These are phyloP conservation scores for Bruguiera hainesii DNA, from an alignment of 441 rosid genomes.

Conservation along the genomic window DNA sequence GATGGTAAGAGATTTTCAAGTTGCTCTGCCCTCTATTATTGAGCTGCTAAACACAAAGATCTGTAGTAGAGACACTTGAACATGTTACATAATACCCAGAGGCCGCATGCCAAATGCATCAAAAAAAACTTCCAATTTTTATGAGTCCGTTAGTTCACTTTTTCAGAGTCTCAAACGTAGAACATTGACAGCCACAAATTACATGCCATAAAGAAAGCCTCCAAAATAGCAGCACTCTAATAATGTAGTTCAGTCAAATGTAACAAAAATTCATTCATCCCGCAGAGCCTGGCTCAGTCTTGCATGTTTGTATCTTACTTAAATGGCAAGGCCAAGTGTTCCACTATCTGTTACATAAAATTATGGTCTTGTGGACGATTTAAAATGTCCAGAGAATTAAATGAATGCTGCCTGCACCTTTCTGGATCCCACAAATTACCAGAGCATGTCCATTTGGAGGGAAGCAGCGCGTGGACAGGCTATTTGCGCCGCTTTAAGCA, in stretches of 20 bases:
- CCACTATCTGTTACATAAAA: too few relatives aligned
- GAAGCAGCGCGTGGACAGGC: conserved; percentile 61
- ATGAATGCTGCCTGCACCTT: conserved; percentile 37
- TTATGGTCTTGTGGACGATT: too few relatives aligned
- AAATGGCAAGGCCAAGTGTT: too few relatives aligned
- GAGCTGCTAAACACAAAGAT: conserved; percentile 44
- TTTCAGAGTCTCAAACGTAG: not conserved
- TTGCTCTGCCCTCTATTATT: conserved; percentile 40
- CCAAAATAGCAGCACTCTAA: not conserved
- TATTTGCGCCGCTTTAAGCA: conserved; percentile 75
- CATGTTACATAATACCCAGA: not conserved
- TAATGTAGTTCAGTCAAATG: not conserved
- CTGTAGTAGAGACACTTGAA: conserved; percentile 20
- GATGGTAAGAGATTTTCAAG: conserved; percentile 41
- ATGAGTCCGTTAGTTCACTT: not conserved
- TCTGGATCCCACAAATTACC: conserved; percentile 64
- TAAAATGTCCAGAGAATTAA: not conserved
- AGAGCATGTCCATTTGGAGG: conserved; percentile 68
- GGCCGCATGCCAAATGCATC: not conserved
- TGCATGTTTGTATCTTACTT: not conserved
- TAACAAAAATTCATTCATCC: not conserved
- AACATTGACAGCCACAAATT: not conserved
- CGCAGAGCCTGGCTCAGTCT: not conserved
- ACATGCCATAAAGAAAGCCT: not conserved
- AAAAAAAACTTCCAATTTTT: not conserved